Conservation (phyloP, 75 land plant genomes). For the Cupressus sempervirens region DNA sequence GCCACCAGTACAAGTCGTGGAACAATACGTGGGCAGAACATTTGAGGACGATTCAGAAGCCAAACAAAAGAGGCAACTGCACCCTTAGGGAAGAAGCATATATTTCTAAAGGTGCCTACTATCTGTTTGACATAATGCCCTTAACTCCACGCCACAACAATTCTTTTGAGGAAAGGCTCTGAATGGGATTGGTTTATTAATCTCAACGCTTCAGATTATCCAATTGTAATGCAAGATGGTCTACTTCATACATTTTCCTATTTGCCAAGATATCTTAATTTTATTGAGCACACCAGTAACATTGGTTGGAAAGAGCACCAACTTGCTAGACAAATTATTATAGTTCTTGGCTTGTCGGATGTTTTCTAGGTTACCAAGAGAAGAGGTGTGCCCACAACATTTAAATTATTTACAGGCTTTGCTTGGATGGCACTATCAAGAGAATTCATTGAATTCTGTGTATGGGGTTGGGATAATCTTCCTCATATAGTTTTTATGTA, state of each 20-base stretch:
- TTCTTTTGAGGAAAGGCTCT: too few relatives aligned
- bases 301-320: slow-evolving; percentile 76
- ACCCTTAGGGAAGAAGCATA: too few relatives aligned
- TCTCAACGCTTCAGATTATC: slow-evolving; percentile 73
- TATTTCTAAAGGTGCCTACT: too few relatives aligned
- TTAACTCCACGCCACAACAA: slow-evolving; percentile 70
- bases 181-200: slow-evolving; percentile 90
- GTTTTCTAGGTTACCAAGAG: slow-evolving; percentile 88
- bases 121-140: too few relatives aligned
- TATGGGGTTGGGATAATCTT: slow-evolving; percentile 87
- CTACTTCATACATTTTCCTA: slow-evolving; percentile 59
- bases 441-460: slow-evolving; percentile 55
- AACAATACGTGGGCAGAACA: too few relatives aligned
- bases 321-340: slow-evolving; percentile 76
- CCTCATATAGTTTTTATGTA: slow-evolving; percentile 75
- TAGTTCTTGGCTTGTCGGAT: slow-evolving; percentile 91
- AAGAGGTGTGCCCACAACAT: too few relatives aligned
- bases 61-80: too few relatives aligned
- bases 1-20: too few relatives aligned
- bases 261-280: slow-evolving; percentile 58
- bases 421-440: slow-evolving; percentile 77
- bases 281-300: slow-evolving; percentile 73
- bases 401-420: slow-evolving; percentile 87
- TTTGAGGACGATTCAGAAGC: too few relatives aligned
- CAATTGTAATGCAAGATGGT: slow-evolving; percentile 74